Conservation (phyloP, 2,329 filamentous ascomycete genomes). For the Plenodomus biglobosus region DNA sequence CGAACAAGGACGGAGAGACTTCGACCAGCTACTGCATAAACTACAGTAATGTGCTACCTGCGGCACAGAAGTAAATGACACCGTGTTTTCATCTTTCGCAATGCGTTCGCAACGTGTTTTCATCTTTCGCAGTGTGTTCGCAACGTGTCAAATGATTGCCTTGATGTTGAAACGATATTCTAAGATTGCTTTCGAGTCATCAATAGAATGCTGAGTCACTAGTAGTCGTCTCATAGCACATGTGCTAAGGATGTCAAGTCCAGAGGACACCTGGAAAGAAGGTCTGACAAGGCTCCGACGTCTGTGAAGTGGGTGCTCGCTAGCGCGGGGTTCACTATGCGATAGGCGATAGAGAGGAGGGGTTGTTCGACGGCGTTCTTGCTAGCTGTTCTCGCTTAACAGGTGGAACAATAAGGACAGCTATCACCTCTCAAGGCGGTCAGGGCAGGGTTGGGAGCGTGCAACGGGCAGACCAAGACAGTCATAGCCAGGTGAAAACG, state of each 20-base stretch:
- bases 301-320: background rate
- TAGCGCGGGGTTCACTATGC: background rate
- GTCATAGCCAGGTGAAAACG: constrained; percentile 3
- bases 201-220: background rate
- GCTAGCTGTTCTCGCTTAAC: background rate
- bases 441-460: constrained; percentile 1
- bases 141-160: background rate
- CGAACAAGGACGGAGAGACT: no score
- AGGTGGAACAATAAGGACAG: background rate
- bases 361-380: background rate
- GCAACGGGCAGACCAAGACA: constrained; percentile 10
- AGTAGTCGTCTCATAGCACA: background rate
- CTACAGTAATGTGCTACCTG: no score
- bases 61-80: no score
- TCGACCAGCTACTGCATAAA: no score
- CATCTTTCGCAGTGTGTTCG: background rate
- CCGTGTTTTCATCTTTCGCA: background rate
- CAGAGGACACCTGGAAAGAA: background rate
- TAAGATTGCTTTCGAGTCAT: no score
- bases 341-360: background rate
- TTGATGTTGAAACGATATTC: background rate
- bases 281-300: background rate
- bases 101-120: background rate
- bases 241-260: background rate
- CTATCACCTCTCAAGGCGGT: background rate